Conservation (phyloP, 768 basidiomycete genomes). For the Polyporus arcularius region DNA sequence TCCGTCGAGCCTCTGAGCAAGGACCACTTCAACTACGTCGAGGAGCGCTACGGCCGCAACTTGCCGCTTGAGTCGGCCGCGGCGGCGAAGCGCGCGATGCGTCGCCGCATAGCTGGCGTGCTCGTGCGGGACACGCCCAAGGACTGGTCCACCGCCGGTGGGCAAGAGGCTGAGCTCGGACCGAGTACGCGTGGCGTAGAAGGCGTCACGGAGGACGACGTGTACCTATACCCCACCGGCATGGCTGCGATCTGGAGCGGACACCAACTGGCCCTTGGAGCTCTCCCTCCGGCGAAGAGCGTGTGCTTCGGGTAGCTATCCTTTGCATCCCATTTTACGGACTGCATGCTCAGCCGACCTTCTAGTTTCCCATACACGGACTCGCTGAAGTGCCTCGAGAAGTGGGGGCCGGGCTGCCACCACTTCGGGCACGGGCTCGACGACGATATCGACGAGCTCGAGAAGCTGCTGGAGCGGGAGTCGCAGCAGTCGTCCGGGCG, state of each 20-base stretch:
- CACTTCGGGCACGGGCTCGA: slow-evolving; percentile 85
- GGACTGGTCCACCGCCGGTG: slow-evolving; percentile 45
- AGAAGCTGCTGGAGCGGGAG: slow-evolving; percentile 56
- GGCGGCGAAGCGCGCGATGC: slow-evolving; percentile 83
- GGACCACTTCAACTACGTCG: slow-evolving; percentile 78
- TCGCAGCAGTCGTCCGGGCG: slow-evolving; percentile 45
- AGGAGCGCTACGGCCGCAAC: slow-evolving; percentile 94
- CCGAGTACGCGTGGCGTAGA: slow-evolving; percentile 69
- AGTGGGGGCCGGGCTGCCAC: slow-evolving; percentile 94
- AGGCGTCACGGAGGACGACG: slow-evolving; percentile 80
- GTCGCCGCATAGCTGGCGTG: slow-evolving; percentile 88
- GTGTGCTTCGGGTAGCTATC: slow-evolving; percentile 86
- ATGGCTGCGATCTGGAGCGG: slow-evolving; percentile 96
- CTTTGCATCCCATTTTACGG: not conserved
- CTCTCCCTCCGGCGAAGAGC: slow-evolving; percentile 68
- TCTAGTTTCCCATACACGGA: slow-evolving; percentile 92
- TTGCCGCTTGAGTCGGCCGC: slow-evolving; percentile 70
- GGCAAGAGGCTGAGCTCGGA: slow-evolving; percentile 49
- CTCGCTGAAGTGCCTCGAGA: slow-evolving; percentile 89
- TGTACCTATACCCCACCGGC: slow-evolving; percentile 83
- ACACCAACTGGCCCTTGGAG: slow-evolving; percentile 66
- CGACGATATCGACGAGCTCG: slow-evolving; percentile 72
- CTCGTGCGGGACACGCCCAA: slow-evolving; percentile 60
- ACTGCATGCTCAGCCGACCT: not conserved
- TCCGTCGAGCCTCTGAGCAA: slow-evolving; percentile 49